phyloP scores from a whole-genome alignment of 1,139 yeast genomes.

The Taphrina confusa region DNA sequence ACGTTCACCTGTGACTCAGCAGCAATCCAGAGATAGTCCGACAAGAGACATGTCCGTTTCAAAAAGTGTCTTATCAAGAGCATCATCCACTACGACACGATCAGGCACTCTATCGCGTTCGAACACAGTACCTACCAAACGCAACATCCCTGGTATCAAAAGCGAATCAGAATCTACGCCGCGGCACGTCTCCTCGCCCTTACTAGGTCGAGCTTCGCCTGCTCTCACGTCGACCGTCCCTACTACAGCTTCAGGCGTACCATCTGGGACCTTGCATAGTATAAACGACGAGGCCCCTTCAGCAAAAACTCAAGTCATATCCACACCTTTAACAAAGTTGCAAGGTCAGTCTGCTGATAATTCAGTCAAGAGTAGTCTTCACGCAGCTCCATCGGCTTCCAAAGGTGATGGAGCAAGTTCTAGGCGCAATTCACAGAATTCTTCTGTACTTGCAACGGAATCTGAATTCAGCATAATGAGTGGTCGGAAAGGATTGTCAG shows the following conservation, averaged over 20 bases:
- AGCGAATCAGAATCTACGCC: neutral
- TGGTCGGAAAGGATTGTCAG: neutral
- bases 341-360: neutral
- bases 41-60: too few relatives aligned
- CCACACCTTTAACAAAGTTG: neutral
- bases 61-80: neutral
- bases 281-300: too few relatives aligned
- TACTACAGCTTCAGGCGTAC: neutral
- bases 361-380: neutral
- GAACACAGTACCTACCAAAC: slow-evolving; percentile 26
- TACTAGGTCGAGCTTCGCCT: neutral
- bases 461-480: slow-evolving; percentile 18
- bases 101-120: slow-evolving; percentile 23
- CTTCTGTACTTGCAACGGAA: slow-evolving; percentile 17
- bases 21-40: neutral
- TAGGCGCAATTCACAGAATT: slow-evolving; percentile 10
- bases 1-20: neutral
- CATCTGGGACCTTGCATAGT: too few relatives aligned
- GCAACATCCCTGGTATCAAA: slow-evolving; percentile 7
- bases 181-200: slow-evolving; percentile 20
- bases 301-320: neutral
- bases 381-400: neutral
- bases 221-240: neutral
- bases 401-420: slow-evolving; percentile 7
- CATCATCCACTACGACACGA: neutral